Base-by-base conservation (phyloP, 2,329 filamentous ascomycete genomes). In the Xylariaceae sp. region DNA sequence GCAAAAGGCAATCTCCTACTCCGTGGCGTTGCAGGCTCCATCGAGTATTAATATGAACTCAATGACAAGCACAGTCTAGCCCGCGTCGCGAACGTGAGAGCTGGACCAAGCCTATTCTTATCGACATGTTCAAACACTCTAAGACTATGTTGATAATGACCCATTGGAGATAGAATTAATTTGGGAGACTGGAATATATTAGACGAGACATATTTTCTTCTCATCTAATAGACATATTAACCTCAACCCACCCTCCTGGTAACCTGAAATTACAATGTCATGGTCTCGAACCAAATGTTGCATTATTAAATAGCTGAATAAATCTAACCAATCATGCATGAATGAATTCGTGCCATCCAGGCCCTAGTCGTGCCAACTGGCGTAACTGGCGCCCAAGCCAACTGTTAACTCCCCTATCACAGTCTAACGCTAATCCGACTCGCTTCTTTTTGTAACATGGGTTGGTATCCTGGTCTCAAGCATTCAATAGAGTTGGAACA, bases 181-280 rank as follows among this genome's bases (percentile, higher is more conserved):
- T 21, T 24, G 4, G n/a, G 23, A 26, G 7, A 27, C 4, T 41
- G 26, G 39, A 47, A 16, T 45, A 46, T 39, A 43, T 16, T 39
- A 43, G 48, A 47, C 24, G 6, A 20, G 26, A 21, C 40, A 23
- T 40, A 26, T 35, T 54, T 18, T 30, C 15, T 18, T 47, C 13
- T 20, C n/a, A 43, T 47, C 43, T 52, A 21, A 23, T 27, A 33
- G 15, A 51, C 23, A 43, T 39, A 48, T 39, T 27, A 26, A 40
- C 32, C 26, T 40, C 33, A 29, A 37, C 45, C 48, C 50, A 39
- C 15, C 20, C 40, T 48, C 44, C 48, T 43, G 36, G 35, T 48
- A 46, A 40, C 26, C n/a, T 46, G 11, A 27, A 33, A 35, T 41
- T 26, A 29, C 23, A 43, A n/a, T 24, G 18, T 56, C 24, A 26